Percentiles rank a stretch among this genome's conserved stretches.
These are phyloP conservation scores for Fusarium sp. DNA, from an alignment of 2,329 filamentous ascomycete genomes.

Conservation along the genomic window DNA sequence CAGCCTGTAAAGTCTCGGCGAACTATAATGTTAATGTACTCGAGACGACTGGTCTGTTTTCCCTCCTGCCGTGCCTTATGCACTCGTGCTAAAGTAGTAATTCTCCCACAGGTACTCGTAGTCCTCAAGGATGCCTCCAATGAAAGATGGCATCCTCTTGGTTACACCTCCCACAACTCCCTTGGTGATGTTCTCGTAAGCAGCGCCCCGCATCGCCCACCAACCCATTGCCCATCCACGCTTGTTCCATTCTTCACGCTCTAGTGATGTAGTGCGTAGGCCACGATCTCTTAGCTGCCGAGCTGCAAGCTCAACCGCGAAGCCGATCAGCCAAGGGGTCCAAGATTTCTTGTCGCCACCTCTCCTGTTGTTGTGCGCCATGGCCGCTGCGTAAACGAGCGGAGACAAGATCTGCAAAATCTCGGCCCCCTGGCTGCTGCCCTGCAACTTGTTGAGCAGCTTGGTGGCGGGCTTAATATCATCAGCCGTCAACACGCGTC, in stretches of 20 bases:
- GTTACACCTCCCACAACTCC: slow-evolving; percentile 78
- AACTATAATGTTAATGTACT: slow-evolving; percentile 19
- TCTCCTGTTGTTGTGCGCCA: slow-evolving; percentile 70
- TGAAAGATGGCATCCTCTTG: slow-evolving; percentile 81
- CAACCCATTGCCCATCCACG: slow-evolving; percentile 91
- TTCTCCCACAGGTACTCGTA: slow-evolving; percentile 99
- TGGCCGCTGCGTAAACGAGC: slow-evolving; percentile 84
- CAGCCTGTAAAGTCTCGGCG: slow-evolving; percentile 11
- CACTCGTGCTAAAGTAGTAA: slow-evolving; percentile 85
- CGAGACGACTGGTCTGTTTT: slow-evolving; percentile 10
- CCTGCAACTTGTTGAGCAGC: slow-evolving; percentile 85
- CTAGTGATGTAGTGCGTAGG: slow-evolving; percentile 84
- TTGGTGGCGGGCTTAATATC: slow-evolving; percentile 94
- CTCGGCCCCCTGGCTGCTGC: slow-evolving; percentile 81
- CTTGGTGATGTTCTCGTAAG: slow-evolving; percentile 93
- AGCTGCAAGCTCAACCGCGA: slow-evolving; percentile 87
- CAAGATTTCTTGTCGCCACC: slow-evolving; percentile 78
- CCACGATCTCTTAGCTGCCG: slow-evolving; percentile 83
- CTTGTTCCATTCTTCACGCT: slow-evolving; percentile 89
- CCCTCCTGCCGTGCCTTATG: slow-evolving; percentile 31
- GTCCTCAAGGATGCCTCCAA: slow-evolving; percentile 90
- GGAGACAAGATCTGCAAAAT: slow-evolving; percentile 92
- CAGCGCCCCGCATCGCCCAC: slow-evolving; percentile 97
- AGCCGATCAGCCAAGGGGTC: slow-evolving; percentile 90
- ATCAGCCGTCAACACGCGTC: slow-evolving; percentile 92